Base-by-base conservation (phyloP, 2,329 filamentous ascomycete species). In the Juglanconis oblonga region DNA sequence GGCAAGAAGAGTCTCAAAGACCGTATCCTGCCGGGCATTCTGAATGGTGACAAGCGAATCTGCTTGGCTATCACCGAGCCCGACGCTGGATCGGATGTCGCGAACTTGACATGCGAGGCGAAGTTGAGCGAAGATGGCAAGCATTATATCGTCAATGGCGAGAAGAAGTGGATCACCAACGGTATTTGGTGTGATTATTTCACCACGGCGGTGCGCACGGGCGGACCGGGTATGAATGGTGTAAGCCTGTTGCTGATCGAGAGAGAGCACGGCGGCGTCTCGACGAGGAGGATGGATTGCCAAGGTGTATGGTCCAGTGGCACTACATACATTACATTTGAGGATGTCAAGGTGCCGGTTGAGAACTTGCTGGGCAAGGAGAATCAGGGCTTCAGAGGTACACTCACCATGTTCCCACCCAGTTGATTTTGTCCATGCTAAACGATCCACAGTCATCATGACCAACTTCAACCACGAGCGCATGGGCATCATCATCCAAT, bases 121-220 rank as follows among this genome's bases (percentile, higher is more conserved):
- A 97, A 97, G 82, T 84, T 98, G 60, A 91, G 85, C 64, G 90
- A 95, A 68, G 95, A 99, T 70, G 95, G 95, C 71, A 98, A 98
- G 82, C 92, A 98, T 79, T 99, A 96, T 78, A 98, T 98, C 67
- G 95, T 99, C 77, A 99, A 98, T 72, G 95, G 95, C 58, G 94
- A 97, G 86, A 98, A 99, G 89, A 99, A 99, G 80, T 98, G 95
- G 94, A 98, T 98, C 76, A 98, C 94, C 70, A 99, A 99, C 77
- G 95, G 95, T 71, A 86, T 97, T 70, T 97, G 92, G 92, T 86
- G 83, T 64, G 95, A 99, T 76, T 99, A 98, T 81, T 98, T 98
- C 81, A 98, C 95, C 58, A 96, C 91, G 13, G 95, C 94, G 32
- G 95, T 99, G 44, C 89, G 95, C 62, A 99, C 95, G 11, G 92